phyloP scores from a whole-genome alignment of 805 yeast genomes.

The Schwanniomyces vanrijiae region DNA sequence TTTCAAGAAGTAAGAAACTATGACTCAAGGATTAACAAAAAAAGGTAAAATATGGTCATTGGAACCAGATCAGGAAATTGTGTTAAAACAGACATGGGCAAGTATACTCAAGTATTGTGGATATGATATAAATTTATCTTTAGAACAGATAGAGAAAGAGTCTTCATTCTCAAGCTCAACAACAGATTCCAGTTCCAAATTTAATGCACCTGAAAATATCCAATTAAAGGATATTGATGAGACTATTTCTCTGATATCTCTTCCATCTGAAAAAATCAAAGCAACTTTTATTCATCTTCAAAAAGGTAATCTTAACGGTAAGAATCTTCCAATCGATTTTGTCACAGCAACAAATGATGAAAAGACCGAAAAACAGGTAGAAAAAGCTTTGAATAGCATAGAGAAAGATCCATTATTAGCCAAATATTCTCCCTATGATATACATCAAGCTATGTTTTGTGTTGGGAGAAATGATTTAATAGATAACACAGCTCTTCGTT shows the following conservation, averaged over 20 bases:
- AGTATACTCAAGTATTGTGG: slow-evolving; percentile 62
- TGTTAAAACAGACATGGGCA: slow-evolving; percentile 72
- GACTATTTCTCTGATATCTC: slow-evolving; percentile 13
- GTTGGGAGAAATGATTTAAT: slow-evolving; percentile 67
- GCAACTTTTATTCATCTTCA: slow-evolving; percentile 30
- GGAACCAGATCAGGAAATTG: slow-evolving; percentile 55
- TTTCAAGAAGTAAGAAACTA: slow-evolving; percentile 3
- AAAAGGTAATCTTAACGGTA: slow-evolving; percentile 29
- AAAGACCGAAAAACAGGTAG: neutral
- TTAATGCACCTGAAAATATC: slow-evolving; percentile 21
- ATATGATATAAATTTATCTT: slow-evolving; percentile 32
- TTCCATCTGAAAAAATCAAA: slow-evolving; percentile 12
- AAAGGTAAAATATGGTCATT: slow-evolving; percentile 38
- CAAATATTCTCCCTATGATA: slow-evolving; percentile 50
- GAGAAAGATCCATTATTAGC: slow-evolving; percentile 50
- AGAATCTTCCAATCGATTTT: slow-evolving; percentile 4
- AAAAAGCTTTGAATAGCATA: slow-evolving; percentile 14
- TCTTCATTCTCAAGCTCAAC: slow-evolving; percentile 20
- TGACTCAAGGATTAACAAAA: slow-evolving; percentile 7
- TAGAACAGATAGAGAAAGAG: slow-evolving; percentile 13
- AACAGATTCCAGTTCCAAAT: slow-evolving; percentile 24
- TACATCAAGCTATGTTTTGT: slow-evolving; percentile 47
- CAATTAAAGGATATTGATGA: slow-evolving; percentile 10
- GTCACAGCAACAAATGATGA: neutral
- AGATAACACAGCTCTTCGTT: slow-evolving; percentile 75